Base-by-base conservation (phyloP, 2,329 filamentous ascomycete genomes). In the Coniochaeta prunicola region DNA sequence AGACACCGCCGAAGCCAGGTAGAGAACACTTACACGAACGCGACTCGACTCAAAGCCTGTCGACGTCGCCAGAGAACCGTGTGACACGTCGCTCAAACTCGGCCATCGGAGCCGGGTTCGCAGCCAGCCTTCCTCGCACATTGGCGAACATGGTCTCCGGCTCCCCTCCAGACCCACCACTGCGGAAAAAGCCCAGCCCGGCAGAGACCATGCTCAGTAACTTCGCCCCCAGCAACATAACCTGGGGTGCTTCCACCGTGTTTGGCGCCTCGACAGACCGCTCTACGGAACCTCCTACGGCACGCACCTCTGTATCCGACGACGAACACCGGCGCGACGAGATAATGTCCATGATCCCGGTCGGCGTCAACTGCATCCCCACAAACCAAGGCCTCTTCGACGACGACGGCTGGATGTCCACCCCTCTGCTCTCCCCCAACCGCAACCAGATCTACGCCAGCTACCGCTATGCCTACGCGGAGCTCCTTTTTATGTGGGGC, bases 381-480 rank as follows among this genome's bases (percentile, higher is more conserved):
- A 80, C 83, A 65, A 84, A 89, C 61, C 83, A 86, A 62, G 78
- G 79, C n/a, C 77, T 81, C 21, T 89, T 89, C 64, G 86, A 89
- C 63, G 85, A 88, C 57, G 86, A 89, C 65, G 85, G 85, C 13
- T 87, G 84, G 77, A 77, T 88, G 66, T 78, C 76, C 21, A 77
- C 79, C 3, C 80, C 86, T 4, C 71, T 89, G 2, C 75, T 89
- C 17, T 80, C 86, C 48, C 73, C 78, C 4, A 75, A 68, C 31
- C 77, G 76, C n/a, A 69, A 73, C 5, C 68, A 74, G 3, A 68
- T 80, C 21, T 85, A 85, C 62, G 77, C 79, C n/a, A 77, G 75
- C 64, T 89, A 88, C 66, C 81, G 86, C 36, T 81, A 83, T 60
- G 78, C 81, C 0, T 89, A 89, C 64, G 85, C 86, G n/a, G 84